Evolutionary conservation across 2,329 filamentous ascomycete species (phyloP).

Genomic region (Penicillium sp.): DNA sequence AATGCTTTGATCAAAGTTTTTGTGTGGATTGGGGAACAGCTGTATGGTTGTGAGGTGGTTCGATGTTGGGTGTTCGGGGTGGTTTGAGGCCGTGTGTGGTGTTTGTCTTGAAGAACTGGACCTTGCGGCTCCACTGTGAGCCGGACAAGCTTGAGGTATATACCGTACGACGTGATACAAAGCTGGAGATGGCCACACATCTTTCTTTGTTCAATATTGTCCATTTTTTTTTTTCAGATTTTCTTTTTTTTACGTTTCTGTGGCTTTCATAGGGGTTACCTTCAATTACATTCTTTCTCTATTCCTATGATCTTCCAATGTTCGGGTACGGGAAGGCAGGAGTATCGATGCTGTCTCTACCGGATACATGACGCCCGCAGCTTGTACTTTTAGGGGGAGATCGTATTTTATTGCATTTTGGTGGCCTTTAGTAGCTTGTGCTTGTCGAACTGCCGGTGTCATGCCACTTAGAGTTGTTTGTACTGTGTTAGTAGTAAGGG

Average conservation of each 20-base stretch:
- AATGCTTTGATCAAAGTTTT: neutral
- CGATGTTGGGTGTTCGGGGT: neutral
- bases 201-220: neutral
- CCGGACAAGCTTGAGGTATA: neutral
- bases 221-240: neutral
- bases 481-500: too few relatives aligned
- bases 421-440: too few relatives aligned
- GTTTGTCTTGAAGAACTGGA: neutral
- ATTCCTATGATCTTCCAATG: neutral
- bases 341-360: neutral
- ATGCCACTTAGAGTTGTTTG: too few relatives aligned
- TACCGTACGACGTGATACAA: neutral
- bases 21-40: neutral
- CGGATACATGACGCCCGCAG: too few relatives aligned
- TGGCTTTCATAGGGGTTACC: neutral
- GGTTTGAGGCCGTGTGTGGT: conserved; percentile 13
- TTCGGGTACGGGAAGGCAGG: neutral
- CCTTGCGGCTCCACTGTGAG: neutral
- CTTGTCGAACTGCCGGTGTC: too few relatives aligned
- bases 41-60: neutral
- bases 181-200: neutral
- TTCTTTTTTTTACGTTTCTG: neutral
- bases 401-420: too few relatives aligned
- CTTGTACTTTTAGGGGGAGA: too few relatives aligned
- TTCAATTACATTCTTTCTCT: neutral